phyloP scores from a whole-genome alignment of 1,139 yeast genomes.

The Saccharomyces hybrid region DNA sequence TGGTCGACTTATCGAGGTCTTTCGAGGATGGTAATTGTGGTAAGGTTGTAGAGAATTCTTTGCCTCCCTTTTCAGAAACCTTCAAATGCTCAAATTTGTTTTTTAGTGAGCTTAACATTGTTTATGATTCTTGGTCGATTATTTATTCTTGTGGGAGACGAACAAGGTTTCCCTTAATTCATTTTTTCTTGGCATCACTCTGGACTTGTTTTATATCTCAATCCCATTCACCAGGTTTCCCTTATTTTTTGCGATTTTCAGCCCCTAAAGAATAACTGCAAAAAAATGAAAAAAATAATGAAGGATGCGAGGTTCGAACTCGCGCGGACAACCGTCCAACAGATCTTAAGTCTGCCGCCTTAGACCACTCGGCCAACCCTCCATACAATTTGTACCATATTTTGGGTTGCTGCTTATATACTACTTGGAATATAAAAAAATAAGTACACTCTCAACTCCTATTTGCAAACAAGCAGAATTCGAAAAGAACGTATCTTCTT shows the following conservation, averaged over 20 bases:
- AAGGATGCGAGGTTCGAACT: slow-evolving; percentile 76
- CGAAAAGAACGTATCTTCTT: too few relatives aligned
- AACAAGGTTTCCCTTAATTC: neutral
- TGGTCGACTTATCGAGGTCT: slow-evolving; percentile 39
- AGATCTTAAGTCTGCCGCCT: slow-evolving; percentile 28
- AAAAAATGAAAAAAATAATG: slow-evolving; percentile 38
- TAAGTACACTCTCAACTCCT: too few relatives aligned
- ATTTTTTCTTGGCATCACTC: too few relatives aligned
- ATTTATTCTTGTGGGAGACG: neutral
- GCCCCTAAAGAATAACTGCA: neutral
- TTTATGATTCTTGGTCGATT: neutral
- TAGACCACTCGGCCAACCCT: slow-evolving; percentile 26
- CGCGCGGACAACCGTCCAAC: slow-evolving; percentile 53
- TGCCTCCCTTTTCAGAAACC: neutral
- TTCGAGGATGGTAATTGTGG: slow-evolving; percentile 23
- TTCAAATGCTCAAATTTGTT: slow-evolving; percentile 1
- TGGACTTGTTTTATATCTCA: too few relatives aligned
- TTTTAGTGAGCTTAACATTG: neutral
- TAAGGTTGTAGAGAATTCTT: neutral
- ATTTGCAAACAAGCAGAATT: neutral
- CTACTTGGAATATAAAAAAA: too few relatives aligned
- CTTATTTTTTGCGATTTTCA: neutral
- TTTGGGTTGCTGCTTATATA: too few relatives aligned
- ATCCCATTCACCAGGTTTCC: neutral
- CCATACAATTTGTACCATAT: too few relatives aligned